Evolutionary conservation across 768 basidiomycete genomes (phyloP), one percentile per base, ranked within the genome.

Genomic region (Dictyophora rubrovolvata): DNA sequence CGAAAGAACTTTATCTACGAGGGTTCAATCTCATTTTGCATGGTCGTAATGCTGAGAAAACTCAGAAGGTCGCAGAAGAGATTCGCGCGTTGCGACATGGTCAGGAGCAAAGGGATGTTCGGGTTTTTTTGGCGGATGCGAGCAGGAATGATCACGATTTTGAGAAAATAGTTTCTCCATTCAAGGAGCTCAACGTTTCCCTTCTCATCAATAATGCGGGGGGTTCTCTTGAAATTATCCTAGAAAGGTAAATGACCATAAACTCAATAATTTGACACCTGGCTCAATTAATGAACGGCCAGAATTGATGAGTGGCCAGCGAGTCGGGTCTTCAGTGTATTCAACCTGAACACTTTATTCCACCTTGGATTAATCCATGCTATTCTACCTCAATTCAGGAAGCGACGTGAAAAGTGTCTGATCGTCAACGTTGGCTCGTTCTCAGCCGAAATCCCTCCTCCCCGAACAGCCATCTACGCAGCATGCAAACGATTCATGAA

Each of bases 1-100:
- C 62, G 17, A 59, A 48, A 22, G 59, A 62, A 28, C 35, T 62
- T 28, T 54, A 42, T 36, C 50, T 48, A 5, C 47, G 58, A 22
- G 59, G 57, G 23, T 62, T 62, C 49, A 62, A 62, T 50, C 50
- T 62, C 5, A 55, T 62, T 21, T 36, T 62, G 14, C 62, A 62
- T 36, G 62, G 62, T 9, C 48, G 62, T 12, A 60, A 62, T 48
- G 47, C 46, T 17, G 54, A 55, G 17, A 62, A 62, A 37, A 54
- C 52, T 1, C 54, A 53, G 20, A 18, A 50, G 9, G 59, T 60
- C 4, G 22, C 49, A 16, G 34, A 55, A 28, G 59, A 60, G 28
- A 22, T 62, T 22, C 56, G 35, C 14, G 21, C 21, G 2, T 16
- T 51, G 14, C 4, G 28, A 22, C 12, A 51, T 18, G 21, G 50